phyloP scores from a whole-genome alignment of 345 rosid species.

The Rhodamnia argentea region DNA sequence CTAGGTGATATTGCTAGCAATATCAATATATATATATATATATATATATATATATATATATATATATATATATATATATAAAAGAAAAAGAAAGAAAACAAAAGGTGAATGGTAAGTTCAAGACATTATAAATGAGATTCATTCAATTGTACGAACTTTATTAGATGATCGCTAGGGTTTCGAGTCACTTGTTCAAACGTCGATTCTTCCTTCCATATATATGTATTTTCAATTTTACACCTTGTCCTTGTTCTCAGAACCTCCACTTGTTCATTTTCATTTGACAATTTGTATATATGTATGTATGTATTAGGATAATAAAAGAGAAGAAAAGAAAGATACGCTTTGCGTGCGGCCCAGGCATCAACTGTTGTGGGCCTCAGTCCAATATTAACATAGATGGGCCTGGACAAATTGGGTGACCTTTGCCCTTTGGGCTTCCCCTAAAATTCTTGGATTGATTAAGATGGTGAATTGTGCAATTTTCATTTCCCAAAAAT shows the following conservation, averaged over 20 bases:
- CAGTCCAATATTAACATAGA: background rate
- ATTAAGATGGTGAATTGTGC: background rate
- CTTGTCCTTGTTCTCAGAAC: background rate
- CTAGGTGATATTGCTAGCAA: no score
- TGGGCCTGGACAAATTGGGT: background rate
- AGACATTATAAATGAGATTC: no score
- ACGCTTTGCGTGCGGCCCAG: no score
- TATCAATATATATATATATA: no score
- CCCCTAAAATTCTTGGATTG: background rate
- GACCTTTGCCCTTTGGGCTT: background rate
- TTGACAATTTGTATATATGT: background rate
- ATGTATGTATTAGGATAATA: no score
- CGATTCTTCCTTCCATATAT: background rate
- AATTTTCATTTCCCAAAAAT: background rate
- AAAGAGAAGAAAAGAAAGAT: no score
- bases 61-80: no score
- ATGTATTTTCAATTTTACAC: background rate
- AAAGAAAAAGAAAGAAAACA: no score
- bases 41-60: no score
- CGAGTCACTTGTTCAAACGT: background rate
- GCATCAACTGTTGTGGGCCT: background rate
- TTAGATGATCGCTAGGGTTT: background rate
- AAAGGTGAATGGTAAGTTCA: no score
- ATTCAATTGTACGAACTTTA: background rate
- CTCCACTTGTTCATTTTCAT: background rate